phyloP scores from a whole-genome alignment of 805 yeast species.

The Nakazawaea molendinolei region DNA sequence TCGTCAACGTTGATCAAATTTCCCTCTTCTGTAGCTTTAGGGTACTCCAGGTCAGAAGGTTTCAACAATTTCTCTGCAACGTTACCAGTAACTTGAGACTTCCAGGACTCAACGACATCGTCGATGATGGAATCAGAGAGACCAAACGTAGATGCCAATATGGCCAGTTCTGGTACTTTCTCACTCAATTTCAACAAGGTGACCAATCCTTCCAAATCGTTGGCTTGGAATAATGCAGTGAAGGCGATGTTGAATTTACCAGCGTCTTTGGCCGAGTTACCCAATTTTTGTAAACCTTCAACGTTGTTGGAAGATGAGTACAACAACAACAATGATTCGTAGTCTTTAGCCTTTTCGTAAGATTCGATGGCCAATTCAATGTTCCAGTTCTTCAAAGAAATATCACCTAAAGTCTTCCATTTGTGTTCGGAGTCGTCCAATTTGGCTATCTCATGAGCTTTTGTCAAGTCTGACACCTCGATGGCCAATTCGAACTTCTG shows the following conservation, averaged over 20 bases:
- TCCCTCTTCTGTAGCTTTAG: conserved; percentile 15
- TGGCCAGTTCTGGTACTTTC: conserved; percentile 77
- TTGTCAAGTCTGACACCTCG: conserved; percentile 58
- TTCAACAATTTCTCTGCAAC: conserved; percentile 53
- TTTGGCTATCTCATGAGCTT: conserved; percentile 65
- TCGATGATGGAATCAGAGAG: conserved; percentile 34
- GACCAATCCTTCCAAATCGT: conserved; percentile 59
- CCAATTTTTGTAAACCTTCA: conserved; percentile 54
- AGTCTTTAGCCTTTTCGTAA: conserved; percentile 72
- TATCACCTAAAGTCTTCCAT: conserved; percentile 91
- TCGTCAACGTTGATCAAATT: conserved; percentile 31
- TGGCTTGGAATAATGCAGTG: conserved; percentile 83
- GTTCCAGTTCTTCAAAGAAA: conserved; percentile 73
- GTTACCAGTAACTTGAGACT: conserved; percentile 38
- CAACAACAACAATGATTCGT: conserved; percentile 73
- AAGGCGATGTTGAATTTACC: conserved; percentile 90
- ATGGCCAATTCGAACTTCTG: conserved; percentile 89
- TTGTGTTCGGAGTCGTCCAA: conserved; percentile 53
- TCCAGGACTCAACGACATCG: conserved; percentile 60
- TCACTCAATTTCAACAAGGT: conserved; percentile 61
- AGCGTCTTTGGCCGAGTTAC: conserved; percentile 54
- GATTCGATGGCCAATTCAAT: conserved; percentile 74
- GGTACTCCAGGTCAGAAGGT: conserved; percentile 26
- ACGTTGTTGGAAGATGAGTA: conserved; percentile 76
- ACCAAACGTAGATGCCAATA: conserved; percentile 67